A percentile compares a stretch with the other conserved stretches of the same genome.
Evolutionary conservation across 2,329 filamentous ascomycete species (phyloP).

Genomic region (Verticillium nonalfalfae): DNA sequence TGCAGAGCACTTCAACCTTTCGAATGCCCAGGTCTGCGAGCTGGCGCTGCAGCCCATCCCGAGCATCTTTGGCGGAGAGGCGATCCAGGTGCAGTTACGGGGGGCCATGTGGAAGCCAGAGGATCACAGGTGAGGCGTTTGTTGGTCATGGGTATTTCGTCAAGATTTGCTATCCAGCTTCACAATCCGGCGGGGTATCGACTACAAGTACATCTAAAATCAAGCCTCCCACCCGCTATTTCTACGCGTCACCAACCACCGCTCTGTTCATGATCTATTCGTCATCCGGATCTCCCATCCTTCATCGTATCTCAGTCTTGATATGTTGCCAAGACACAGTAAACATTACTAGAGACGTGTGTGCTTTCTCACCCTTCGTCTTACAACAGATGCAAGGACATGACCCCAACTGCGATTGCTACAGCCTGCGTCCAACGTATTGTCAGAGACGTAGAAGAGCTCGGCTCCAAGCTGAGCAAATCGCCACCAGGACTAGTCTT

Average conservation of each 20-base stretch:
- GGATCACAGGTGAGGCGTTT: neutral
- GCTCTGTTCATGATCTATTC: neutral
- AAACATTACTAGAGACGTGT: neutral
- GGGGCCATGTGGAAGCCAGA: conserved; percentile 37
- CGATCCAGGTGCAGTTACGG: conserved; percentile 53
- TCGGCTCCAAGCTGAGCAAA: neutral
- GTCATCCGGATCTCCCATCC: neutral
- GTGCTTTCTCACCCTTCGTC: neutral
- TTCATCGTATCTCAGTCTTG: neutral
- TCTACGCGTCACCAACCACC: neutral
- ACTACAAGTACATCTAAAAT: neutral
- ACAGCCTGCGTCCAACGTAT: neutral
- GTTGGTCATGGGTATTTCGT: neutral
- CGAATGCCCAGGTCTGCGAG: conserved; percentile 33
- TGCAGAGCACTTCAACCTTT: conserved; percentile 61
- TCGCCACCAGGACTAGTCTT: neutral
- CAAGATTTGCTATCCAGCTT: neutral
- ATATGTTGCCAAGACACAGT: neutral
- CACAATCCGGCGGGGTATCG: neutral
- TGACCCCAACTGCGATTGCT: neutral
- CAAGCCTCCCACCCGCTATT: neutral
- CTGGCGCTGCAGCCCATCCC: conserved; percentile 57
- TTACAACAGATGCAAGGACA: neutral
- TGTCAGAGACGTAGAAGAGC: neutral
- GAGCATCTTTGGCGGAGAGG: conserved; percentile 59